Base-by-base conservation (phyloP, 306 rosid species). In the Pterocarpus macrocarpus region DNA sequence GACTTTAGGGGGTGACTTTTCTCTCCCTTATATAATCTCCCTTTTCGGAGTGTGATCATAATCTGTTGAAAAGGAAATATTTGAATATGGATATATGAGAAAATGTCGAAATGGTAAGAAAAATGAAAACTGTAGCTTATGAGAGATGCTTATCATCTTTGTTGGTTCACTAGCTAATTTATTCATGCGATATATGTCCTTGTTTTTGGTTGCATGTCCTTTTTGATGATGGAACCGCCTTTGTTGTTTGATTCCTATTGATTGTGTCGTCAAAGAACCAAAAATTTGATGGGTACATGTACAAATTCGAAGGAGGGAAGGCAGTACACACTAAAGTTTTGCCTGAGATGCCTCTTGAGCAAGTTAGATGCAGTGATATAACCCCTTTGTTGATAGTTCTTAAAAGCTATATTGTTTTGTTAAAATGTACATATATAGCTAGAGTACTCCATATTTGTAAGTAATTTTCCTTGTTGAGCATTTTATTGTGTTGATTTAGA, bases 261-360 rank as follows among this genome's bases (percentile, higher is more conserved):
- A 16, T 1, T 16, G 32, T 55, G 61, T 13, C 32, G 61, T n/a
- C 30, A 7, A 50, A 88, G 82, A 70, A 88, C 91, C 30, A 77
- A 56, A 61, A 88, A 87, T 83, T 82, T 81, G 34, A 58, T 75
- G 3, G 94, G 87, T 8, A 79, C 84, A 2, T 91, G 94, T 30
- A 91, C 59, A 71, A 88, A 78, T 50, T 3, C 3, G 77, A 85
- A 81, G 11, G 67, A 50, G 35, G 47, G 53, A 3, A 85, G 82
- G 77, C 62, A 3, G 17, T 90, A 94, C 71, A 8, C 83, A 4
- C 75, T 90, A 32, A 52, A 75, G 4, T 58, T 83, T 14, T 91
- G 97, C 56, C 86, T 80, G 15, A 87, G 74, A 64, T 91, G 97
- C 52, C 92, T 90, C 34, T 10, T 74, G 77, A 90, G 90, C 94